Evolutionary conservation across 2,329 filamentous ascomycete genomes (phyloP), one percentile per base, ranked within the genome.

Genomic region (Parastagonospora nodorum): DNA sequence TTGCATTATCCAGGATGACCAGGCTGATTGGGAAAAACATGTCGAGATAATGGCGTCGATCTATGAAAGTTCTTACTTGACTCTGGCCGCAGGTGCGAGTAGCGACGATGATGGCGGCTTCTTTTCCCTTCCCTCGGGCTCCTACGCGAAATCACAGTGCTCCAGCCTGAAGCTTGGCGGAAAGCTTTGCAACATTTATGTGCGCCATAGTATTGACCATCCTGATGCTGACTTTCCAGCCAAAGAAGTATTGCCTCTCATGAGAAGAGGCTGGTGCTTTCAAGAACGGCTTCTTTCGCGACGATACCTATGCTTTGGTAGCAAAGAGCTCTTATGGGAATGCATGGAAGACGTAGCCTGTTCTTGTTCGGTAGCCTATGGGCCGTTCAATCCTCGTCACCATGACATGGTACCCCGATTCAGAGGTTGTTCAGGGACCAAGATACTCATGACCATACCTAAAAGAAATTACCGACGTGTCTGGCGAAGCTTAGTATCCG

Each of bases 1-100:
- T 11, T 48, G 51, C 28, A 57, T 54, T 8, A 16, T 51, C n/a
- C 50, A 57, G 33, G 48, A 53, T 29, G 39, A 29, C 28, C 16
- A 48, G 35, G 9, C 43, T 9, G 33, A 39, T 32, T 45, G 33
- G 43, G 24, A 24, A 14, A n/a, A n/a, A 12, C 43, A 45, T 14
- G 43, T 38, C 8, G 36, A 38, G 10, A 10, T 8, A 8, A 45
- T 38, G 43, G 35, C 11, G 14, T 38, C 27, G 5, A 45, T 45
- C 8, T 45, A 45, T 19, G 43, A 45, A 11, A 45, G 30, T n/a
- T 33, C 33, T 12, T 32, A 39, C 15, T 19, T 39, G 3, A 45
- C 43, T 12, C 16, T 45, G 8, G 43, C 43, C 19, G 43, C 33
- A 30, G 43, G 43, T 15, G 43, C 43, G 9, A 45, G 43, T 39